phyloP scores from a whole-genome alignment of 1,284 basidiomycete genomes.

The Sanguinoderma infundibulare region DNA sequence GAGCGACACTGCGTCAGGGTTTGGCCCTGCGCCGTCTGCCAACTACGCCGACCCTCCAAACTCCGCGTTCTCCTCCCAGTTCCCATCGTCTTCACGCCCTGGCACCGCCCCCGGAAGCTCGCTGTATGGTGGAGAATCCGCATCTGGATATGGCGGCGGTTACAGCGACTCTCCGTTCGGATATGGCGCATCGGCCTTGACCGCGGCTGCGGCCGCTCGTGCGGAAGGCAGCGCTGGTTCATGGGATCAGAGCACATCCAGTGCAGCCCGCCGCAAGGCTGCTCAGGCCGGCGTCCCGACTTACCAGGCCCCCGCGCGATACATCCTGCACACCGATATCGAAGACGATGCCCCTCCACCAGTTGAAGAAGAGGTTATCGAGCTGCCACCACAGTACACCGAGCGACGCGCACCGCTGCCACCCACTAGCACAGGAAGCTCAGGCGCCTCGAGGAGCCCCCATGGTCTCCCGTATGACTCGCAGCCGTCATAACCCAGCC shows the following conservation, averaged over 20 bases:
- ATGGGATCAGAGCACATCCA: conserved; percentile 34
- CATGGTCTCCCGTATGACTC: conserved; percentile 1
- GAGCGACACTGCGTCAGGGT: conserved; percentile 5
- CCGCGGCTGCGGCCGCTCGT: not conserved
- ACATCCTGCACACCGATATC: conserved; percentile 73
- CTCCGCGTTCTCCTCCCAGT: conserved; percentile 5
- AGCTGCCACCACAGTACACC: conserved; percentile 77
- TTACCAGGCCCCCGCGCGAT: conserved; percentile 52
- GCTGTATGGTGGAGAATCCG: conserved; percentile 4
- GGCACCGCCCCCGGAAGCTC: conserved; percentile 9
- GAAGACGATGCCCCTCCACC: conserved; percentile 54
- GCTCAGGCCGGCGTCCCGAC: conserved; percentile 48
- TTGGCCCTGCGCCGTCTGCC: conserved; percentile 5
- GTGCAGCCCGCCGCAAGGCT: conserved; percentile 51
- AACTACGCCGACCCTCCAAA: conserved; percentile 6
- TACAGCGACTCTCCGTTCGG: not conserved
- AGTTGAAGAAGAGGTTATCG: conserved; percentile 58
- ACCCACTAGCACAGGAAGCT: not conserved
- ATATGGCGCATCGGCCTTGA: not conserved
- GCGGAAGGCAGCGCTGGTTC: conserved; percentile 17
- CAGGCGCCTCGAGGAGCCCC: not conserved
- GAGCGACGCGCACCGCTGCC: conserved; percentile 45
- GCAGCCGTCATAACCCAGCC: conserved; percentile 18
- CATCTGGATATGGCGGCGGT: conserved; percentile 1
- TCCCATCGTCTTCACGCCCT: conserved; percentile 4